phyloP scores from a whole-genome alignment of 306 rosid genomes.

The Coriaria nepalensis region DNA sequence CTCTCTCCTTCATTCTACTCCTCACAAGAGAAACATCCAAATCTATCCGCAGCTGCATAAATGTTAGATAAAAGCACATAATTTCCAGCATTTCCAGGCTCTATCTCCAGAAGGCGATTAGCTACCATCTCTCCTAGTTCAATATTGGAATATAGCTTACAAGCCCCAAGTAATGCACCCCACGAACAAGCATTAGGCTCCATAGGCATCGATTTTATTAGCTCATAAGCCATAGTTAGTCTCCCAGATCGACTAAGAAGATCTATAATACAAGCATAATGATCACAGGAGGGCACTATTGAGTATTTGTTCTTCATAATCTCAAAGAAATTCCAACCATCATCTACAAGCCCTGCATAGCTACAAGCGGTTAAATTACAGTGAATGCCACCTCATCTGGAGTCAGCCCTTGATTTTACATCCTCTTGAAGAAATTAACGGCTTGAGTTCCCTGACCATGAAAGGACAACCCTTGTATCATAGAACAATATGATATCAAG shows the following conservation, averaged over 20 bases:
- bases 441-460: conserved; percentile 55
- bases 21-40: conserved; percentile 53
- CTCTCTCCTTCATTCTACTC: conserved; percentile 46
- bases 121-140: conserved; percentile 59
- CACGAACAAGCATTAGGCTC: conserved; percentile 58
- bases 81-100: conserved; percentile 51
- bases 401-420: conserved; percentile 49
- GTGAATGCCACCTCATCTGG: conserved; percentile 74
- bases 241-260: conserved; percentile 63
- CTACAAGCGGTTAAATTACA: conserved; percentile 62
- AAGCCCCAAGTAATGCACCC: conserved; percentile 78
- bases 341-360: conserved; percentile 50
- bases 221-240: conserved; percentile 45
- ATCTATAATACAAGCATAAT: conserved; percentile 73
- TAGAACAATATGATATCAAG: conserved; percentile 48
- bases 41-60: conserved; percentile 50
- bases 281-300: conserved; percentile 48
- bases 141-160: conserved; percentile 31
- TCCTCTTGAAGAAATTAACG: conserved; percentile 38
- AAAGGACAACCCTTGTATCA: conserved; percentile 64
- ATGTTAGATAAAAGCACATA: conserved; percentile 62
- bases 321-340: conserved; percentile 55
- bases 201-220: conserved; percentile 36
- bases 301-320: conserved; percentile 30
- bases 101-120: conserved; percentile 37